Base-by-base conservation (phyloP, 306 rosid genomes). In the Lotus japonicus region DNA sequence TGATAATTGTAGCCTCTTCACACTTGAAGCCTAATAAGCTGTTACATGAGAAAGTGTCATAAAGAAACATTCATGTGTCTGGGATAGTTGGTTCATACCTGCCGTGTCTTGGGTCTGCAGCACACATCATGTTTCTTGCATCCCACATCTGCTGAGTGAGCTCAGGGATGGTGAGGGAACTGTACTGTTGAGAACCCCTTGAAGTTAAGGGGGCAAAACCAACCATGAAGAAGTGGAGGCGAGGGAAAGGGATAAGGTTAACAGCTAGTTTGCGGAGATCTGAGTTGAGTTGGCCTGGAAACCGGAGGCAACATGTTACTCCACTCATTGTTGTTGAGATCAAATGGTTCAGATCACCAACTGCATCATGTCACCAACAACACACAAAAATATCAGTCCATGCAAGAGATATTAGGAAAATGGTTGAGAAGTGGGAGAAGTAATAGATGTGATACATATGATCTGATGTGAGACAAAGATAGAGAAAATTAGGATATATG, bases 301-400 rank as follows among this genome's bases (percentile, higher is more conserved):
- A 91, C 3, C 97, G 86, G 13, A 91, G 92, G 82, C 97, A 91
- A 57, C 97, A 91, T 45, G 97, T 91, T 6, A 88, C 96, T 76
- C 96, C 97, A 59, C 97, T 91, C 97, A 91, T 91, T 53, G 97
- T 88, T 71, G 97, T 91, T 36, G 97, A 91, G 46, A 91, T 91
- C 89, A 91, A 67, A 58, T 91, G 97, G 86, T 91, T 88, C 76
- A 91, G 82, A 82, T 91, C 97, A 53, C 97, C 97, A 84, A 91
- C 97, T 91, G 72, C 66, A 31, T 6, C 36, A 2, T 11, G 13
- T n/a, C 28, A 61, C 10, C 14, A 38, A 54, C 61, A 75, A 33
- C 26, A 35, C 7, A 35, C 9, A 35, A 0, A 35, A 31, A n/a
- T n/a, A n/a, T n/a, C n/a, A n/a, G n/a, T n/a, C n/a, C 26, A 21